Conservation (phyloP, 2,329 filamentous ascomycete genomes). For the Claviceps africana region DNA sequence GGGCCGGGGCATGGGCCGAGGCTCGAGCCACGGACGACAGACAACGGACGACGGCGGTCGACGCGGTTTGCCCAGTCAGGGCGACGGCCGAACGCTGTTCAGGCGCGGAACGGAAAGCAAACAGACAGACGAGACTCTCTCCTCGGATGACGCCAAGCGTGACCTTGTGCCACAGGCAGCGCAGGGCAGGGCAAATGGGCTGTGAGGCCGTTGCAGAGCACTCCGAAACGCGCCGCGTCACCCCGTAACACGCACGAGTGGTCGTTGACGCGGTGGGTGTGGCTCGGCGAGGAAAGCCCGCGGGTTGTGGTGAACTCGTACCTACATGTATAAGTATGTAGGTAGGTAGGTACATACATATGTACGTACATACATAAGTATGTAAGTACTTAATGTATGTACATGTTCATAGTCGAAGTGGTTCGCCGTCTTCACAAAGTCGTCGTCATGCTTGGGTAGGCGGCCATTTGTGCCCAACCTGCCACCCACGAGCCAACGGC, state of each 20-base stretch:
- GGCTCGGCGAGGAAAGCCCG: neutral
- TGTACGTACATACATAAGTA: neutral
- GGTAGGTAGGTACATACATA: neutral
- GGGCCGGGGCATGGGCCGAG: too few relatives aligned
- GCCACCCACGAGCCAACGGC: neutral
- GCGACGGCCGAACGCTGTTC: slow-evolving; percentile 2
- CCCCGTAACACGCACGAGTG: neutral
- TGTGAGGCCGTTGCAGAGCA: neutral
- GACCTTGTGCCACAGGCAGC: slow-evolving; percentile 1
- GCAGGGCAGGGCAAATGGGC: slow-evolving; percentile 2
- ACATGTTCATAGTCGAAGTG: neutral
- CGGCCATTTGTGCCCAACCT: slow-evolving; percentile 6
- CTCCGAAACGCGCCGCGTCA: neutral
- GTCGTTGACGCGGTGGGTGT: neutral
- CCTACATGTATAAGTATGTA: neutral
- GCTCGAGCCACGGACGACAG: neutral
- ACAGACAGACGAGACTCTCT: neutral
- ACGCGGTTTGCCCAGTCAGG: neutral
- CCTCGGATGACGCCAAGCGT: neutral
- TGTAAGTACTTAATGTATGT: neutral
- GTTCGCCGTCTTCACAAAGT: neutral
- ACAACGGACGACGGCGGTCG: neutral
- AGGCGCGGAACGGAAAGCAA: slow-evolving; percentile 2
- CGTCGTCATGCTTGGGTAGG: neutral
- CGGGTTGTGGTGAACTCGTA: too few relatives aligned